phyloP scores from a whole-genome alignment of 2,329 filamentous ascomycete species.

The Bipolaris cookei region DNA sequence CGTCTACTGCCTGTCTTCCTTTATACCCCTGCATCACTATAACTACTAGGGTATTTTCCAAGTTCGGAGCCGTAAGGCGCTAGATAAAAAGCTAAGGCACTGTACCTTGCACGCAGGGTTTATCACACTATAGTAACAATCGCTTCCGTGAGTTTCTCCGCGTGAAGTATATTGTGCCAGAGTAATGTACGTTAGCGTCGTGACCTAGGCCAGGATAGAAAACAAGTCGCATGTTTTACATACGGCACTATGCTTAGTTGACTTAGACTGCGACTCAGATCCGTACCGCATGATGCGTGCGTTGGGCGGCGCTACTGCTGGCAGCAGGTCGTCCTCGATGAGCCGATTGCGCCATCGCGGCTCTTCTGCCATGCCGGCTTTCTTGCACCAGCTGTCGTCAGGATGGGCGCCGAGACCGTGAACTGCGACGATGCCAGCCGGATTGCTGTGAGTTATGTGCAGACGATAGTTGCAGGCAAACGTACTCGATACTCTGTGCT shows the following conservation, averaged over 20 bases:
- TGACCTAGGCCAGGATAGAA: not conserved
- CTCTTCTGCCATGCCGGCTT: constrained; percentile 27
- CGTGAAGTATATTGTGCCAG: not conserved
- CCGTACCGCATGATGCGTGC: constrained; percentile 36
- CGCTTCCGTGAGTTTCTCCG: constrained; percentile 2
- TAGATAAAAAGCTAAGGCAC: not conserved
- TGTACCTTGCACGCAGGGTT: not conserved
- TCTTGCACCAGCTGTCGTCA: constrained; percentile 40
- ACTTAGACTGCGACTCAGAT: constrained; percentile 25
- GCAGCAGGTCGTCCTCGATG: no score
- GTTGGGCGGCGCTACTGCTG: no score
- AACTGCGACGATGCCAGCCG: constrained; percentile 33
- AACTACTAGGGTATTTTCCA: not conserved
- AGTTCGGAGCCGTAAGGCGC: not conserved
- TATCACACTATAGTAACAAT: not conserved
- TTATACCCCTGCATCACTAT: constrained; percentile 1
- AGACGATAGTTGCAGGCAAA: constrained; percentile 2
- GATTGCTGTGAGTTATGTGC: constrained; percentile 8
- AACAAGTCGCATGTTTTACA: not conserved
- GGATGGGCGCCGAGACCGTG: constrained; percentile 39
- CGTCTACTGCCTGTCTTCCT: not conserved
- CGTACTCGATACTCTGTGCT: constrained; percentile 19
- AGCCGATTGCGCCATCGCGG: no score
- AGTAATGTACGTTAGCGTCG: not conserved
- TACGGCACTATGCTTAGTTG: not conserved